Percentiles rank a stretch among this genome's conserved stretches.
phyloP scores from a whole-genome alignment of 331 rosid genomes.

The Ulmus americana region DNA sequence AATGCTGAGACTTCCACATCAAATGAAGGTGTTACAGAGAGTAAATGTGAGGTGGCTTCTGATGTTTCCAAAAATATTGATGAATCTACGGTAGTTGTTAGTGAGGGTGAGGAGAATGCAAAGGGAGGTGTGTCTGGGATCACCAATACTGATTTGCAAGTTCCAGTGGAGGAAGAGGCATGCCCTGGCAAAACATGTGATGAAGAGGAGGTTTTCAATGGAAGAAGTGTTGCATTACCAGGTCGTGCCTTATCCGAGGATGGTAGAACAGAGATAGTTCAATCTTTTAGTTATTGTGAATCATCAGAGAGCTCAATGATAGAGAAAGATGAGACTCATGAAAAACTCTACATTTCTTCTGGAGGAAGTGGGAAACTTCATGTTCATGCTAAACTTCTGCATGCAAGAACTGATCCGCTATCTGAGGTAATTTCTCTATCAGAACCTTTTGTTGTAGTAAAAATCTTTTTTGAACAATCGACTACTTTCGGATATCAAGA shows the following conservation, averaged over 20 bases:
- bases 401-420: conserved; percentile 27
- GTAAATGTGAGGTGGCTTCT: conserved; percentile 16
- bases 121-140: conserved; percentile 19
- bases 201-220: conserved; percentile 25
- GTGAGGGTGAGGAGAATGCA: conserved; percentile 15
- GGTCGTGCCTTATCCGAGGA: conserved; percentile 19
- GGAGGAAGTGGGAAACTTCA: conserved; percentile 32
- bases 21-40: conserved; percentile 18
- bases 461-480: neutral
- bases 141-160: conserved; percentile 14
- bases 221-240: conserved; percentile 15
- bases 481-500: neutral
- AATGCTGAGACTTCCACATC: conserved; percentile 14
- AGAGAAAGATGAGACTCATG: conserved; percentile 23
- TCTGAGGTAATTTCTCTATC: conserved; percentile 43
- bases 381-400: conserved; percentile 31
- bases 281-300: conserved; percentile 29
- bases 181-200: conserved; percentile 19
- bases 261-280: conserved; percentile 15
- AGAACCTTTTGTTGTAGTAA: conserved; percentile 1
- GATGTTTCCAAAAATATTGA: conserved; percentile 17
- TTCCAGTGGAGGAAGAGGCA: conserved; percentile 19
- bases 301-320: conserved; percentile 31
- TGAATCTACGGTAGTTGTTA: conserved; percentile 12
- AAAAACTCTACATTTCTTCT: conserved; percentile 26